A percentile compares a stretch with the other conserved stretches of the same genome.
Evolutionary conservation across 2,329 filamentous ascomycete species (phyloP).

Genomic region (Neonectria punicea): DNA sequence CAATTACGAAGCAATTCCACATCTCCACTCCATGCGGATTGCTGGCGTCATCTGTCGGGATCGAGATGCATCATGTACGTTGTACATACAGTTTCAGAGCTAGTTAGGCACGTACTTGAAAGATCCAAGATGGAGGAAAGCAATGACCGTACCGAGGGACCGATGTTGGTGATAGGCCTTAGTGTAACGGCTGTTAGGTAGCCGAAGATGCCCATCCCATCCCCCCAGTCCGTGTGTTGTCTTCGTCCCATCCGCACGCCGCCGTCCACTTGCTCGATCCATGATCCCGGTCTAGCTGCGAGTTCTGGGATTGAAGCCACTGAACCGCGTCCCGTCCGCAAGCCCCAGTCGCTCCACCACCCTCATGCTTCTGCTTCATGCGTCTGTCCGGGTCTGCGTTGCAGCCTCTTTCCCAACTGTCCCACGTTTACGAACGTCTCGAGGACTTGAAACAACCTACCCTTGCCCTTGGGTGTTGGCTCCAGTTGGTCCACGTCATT

Average conservation of each 20-base stretch:
- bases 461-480: constrained; percentile 20
- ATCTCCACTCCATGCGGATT: constrained; percentile 10
- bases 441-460: constrained; percentile 27
- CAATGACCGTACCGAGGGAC: constrained; percentile 1
- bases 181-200: background rate
- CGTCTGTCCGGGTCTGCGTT: constrained; percentile 21
- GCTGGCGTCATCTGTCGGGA: constrained; percentile 16
- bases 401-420: constrained; percentile 17
- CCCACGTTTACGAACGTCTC: constrained; percentile 23
- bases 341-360: constrained; percentile 21
- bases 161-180: background rate
- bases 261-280: constrained; percentile 11
- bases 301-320: constrained; percentile 6
- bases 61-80: constrained; percentile 12
- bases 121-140: constrained; percentile 2
- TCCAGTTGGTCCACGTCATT: constrained; percentile 24
- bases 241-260: constrained; percentile 12
- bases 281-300: constrained; percentile 21
- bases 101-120: background rate
- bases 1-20: constrained; percentile 6
- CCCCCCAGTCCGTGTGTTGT: constrained; percentile 9
- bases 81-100: background rate
- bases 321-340: background rate
- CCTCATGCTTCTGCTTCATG: constrained; percentile 34
- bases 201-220: background rate